Conservation (phyloP, 768 basidiomycete species). For the Xanthoconium purpureum region DNA sequence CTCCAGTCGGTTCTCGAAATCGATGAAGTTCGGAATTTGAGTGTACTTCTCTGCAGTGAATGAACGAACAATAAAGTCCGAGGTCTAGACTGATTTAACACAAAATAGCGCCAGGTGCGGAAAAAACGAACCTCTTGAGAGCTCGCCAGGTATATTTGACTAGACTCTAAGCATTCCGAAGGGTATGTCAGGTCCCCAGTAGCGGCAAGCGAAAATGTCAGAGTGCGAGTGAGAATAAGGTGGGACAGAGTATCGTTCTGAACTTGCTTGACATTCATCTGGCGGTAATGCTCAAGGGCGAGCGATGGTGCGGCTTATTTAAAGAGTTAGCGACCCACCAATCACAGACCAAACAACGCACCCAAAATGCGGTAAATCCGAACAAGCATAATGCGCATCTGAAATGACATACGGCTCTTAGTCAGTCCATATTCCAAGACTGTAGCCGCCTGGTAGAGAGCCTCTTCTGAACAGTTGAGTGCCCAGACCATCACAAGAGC, state of each 20-base stretch:
- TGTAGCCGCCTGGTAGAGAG: constrained; percentile 62
- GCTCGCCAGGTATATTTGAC: constrained; percentile 77
- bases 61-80: constrained; percentile 77
- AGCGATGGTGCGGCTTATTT: constrained; percentile 63
- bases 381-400: constrained; percentile 71
- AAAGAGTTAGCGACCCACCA: not conserved
- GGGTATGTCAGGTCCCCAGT: constrained; percentile 73
- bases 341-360: constrained; percentile 28
- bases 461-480: constrained; percentile 48
- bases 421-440: constrained; percentile 70
- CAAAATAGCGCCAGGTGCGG: not conserved
- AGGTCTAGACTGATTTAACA: constrained; percentile 46
- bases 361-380: constrained; percentile 82
- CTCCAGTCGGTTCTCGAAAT: constrained; percentile 76
- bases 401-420: constrained; percentile 77
- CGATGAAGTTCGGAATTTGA: constrained; percentile 84
- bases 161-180: constrained; percentile 74
- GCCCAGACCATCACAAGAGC: constrained; percentile 64
- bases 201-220: constrained; percentile 75
- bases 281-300: constrained; percentile 76
- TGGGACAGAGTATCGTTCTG: constrained; percentile 90
- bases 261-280: constrained; percentile 76
- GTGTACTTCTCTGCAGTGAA: constrained; percentile 82
- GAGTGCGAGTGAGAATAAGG: constrained; percentile 70
- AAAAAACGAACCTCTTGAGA: constrained; percentile 63